phyloP scores from a whole-genome alignment of 176 grass and related monocot genomes.

The Hsuehochloa calcarea region DNA sequence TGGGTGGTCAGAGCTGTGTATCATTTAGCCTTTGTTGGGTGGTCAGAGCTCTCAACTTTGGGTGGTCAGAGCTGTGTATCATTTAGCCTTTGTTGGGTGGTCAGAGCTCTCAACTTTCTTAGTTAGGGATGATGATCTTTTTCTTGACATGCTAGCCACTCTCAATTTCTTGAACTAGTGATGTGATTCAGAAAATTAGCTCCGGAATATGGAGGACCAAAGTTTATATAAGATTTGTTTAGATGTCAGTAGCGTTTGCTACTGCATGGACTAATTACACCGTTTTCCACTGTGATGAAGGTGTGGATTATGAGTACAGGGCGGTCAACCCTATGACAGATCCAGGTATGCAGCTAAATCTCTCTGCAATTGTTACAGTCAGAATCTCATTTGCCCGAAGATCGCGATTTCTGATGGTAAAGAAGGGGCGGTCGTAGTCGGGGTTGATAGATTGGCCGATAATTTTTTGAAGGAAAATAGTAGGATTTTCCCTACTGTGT shows the following conservation, averaged over 20 bases:
- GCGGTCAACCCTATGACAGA: slow-evolving; percentile 43
- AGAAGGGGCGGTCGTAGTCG: background rate
- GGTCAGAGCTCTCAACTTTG: too few species aligned
- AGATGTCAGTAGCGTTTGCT: slow-evolving; percentile 11
- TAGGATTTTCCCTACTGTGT: too few species aligned
- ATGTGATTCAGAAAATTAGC: background rate
- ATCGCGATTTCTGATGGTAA: background rate
- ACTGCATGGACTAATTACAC: background rate
- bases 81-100: too few species aligned
- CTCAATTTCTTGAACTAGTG: too few species aligned
- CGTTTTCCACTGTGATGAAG: slow-evolving; percentile 1
- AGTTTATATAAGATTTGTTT: background rate
- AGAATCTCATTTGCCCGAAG: background rate
- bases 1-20: background rate
- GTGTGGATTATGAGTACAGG: slow-evolving; percentile 66
- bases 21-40: too few species aligned
- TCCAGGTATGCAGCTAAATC: slow-evolving; percentile 33
- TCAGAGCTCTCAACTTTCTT: background rate
- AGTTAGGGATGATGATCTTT: background rate
- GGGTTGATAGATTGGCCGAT: background rate
- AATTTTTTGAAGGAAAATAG: background rate
- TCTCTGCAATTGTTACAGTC: background rate
- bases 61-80: too few species aligned
- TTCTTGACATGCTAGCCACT: background rate
- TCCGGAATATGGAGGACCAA: background rate